Evolutionary conservation across 2,329 filamentous ascomycete genomes (phyloP), one percentile per base, ranked within the genome.

Genomic region (Fusarium lyarnte): DNA sequence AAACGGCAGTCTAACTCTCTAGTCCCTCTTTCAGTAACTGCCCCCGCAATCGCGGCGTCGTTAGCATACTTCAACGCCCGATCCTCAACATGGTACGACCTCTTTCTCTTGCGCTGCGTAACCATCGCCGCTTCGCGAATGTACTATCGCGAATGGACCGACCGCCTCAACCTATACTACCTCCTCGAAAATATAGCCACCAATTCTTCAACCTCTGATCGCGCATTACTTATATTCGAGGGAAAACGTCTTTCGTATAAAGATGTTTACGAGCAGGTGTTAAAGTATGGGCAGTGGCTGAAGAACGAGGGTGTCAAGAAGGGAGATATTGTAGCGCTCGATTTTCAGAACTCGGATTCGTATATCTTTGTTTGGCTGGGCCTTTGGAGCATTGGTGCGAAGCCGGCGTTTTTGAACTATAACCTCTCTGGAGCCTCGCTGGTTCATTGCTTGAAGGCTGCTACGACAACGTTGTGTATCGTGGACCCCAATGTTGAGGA

Each of bases 371-470:
- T 97, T 13, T 89, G 91, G 86, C 85, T 95, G 60, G 94, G 91
- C 0, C 82, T 97, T 36, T 97, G 94, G 94, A 90, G 91, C 35
- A 90, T 97, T 65, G 94, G 94, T 16, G 94, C 93, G 0, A 90
- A 90, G 62, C 94, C 94, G 1, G 94, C 94, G 0, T 94, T 96
- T 75, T 92, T 97, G 82, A 97, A 97, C 82, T 95, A 95, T 82
- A 96, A 96, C 78, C 84, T 97, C 53, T 87, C 88, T 1, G 91
- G 90, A 17, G 89, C 91, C 33, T 87, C 93, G 1, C 84, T 97
- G 69, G 80, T 88, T 6, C 94, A 97, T 81, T 95, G 93, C 74
- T 85, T 97, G 47, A 88, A 87, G 71, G 89, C 90, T 4, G 92
- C 93, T 4, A 90, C 87, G 1, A 85, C 93, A 0, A 87, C 87